Evolutionary conservation across 805 yeast genomes (phyloP), one percentile per base, ranked within the genome.

Genomic region (Pichia phayaonensis): DNA sequence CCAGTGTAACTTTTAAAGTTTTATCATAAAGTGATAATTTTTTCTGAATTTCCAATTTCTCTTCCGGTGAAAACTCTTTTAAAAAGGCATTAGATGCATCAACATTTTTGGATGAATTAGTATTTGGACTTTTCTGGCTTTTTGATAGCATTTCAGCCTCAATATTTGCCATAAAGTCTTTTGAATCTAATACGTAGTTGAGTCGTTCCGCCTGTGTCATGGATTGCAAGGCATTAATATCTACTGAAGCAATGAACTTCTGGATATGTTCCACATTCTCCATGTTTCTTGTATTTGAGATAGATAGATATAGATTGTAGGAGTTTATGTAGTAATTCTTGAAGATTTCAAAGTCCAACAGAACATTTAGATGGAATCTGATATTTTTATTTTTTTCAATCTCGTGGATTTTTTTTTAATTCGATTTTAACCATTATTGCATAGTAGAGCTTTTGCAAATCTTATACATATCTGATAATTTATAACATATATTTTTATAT

Each of bases 191-290:
- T 8, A 55, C 43, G n/a, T 55, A 51, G 13, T 55, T 51, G 8
- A 58, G 48, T 43, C 53, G 55, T 34, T 58, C 57, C 13, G 56
- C 44, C 22, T 53, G 57, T 5, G 57, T 47, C 59, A 58, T 55
- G 11, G 50, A 26, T 8, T 51, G 45, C 18, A 51, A 29, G 15
- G 39, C 51, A 20, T 46, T 40, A 27, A 53, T 31, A 13, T 53
- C 54, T 12, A 39, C 21, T 2, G 55, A 50, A 15, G 38, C 24
- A 8, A 53, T 22, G 20, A 53, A 42, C 22, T 45, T 50, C 36
- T 53, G 47, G 6, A 50, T 29, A 20, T 53, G 41, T 23, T 44
- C 47, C 45, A 48, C 21, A 23, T n/a, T 34, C 21, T 18, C 36
- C 36, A 22, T 34, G 15, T 15, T 12, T 21, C 10, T 13, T 22